Evolutionary conservation across 2,329 filamentous ascomycete species (phyloP).

Genomic region (Fusarium sp.): DNA sequence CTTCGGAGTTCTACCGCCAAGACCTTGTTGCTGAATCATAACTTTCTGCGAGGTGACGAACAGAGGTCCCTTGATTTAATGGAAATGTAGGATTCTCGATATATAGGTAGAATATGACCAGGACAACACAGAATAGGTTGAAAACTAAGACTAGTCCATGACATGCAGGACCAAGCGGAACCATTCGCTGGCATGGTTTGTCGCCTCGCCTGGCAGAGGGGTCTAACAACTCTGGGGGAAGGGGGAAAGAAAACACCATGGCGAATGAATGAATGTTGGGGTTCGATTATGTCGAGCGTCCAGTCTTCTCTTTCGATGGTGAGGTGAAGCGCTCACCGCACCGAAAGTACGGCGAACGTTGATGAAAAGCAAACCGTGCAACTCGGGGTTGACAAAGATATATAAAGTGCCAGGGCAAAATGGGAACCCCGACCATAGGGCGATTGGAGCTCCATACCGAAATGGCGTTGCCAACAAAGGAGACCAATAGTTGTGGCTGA

Average conservation of each 20-base stretch:
- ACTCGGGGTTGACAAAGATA: background rate
- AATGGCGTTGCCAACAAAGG: background rate
- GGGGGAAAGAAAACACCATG: background rate
- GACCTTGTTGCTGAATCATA: background rate
- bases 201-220: background rate
- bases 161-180: background rate
- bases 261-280: background rate
- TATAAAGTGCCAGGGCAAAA: background rate
- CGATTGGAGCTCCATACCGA: background rate
- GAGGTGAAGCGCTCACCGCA: background rate
- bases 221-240: fast-evolving
- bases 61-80: background rate
- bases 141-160: background rate
- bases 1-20: background rate
- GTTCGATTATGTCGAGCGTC: background rate
- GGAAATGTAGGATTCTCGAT: background rate
- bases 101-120: background rate
- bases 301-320: background rate
- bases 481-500: background rate
- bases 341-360: background rate
- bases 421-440: background rate
- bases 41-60: background rate
- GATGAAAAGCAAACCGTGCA: no score
- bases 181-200: background rate
- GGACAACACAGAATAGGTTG: background rate